phyloP scores from a whole-genome alignment of 306 rosid species.

The Amphicarpaea edgeworthii region DNA sequence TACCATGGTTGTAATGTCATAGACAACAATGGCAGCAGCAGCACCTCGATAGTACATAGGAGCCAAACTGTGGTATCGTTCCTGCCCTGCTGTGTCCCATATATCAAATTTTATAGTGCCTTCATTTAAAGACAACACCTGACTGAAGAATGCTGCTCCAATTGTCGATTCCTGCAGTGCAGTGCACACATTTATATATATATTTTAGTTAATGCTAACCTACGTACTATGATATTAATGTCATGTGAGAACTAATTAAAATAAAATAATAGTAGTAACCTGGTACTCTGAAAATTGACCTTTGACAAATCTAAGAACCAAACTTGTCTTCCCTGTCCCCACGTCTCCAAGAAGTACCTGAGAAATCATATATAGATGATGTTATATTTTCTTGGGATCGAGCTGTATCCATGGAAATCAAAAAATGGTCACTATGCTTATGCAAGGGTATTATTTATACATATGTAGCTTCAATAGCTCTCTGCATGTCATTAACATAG shows the following conservation, averaged over 20 bases:
- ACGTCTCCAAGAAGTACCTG: constrained; percentile 93
- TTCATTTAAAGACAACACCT: constrained; percentile 79
- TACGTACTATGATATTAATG: neutral
- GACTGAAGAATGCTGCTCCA: constrained; percentile 93
- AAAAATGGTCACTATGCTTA: no score
- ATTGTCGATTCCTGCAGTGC: constrained; percentile 98
- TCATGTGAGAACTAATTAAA: no score
- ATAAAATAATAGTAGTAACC: constrained; percentile 49
- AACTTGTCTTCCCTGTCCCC: constrained; percentile 92
- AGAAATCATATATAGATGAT: neutral
- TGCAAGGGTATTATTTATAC: neutral
- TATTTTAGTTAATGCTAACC: neutral
- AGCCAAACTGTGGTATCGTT: constrained; percentile 90
- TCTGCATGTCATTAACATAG: neutral
- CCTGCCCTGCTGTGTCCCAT: constrained; percentile 98
- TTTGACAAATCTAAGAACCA: constrained; percentile 87
- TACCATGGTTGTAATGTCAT: constrained; percentile 76
- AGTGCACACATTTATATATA: constrained; percentile 33
- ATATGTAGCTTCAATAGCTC: neutral
- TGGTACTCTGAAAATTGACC: constrained; percentile 88
- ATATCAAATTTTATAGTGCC: constrained; percentile 85
- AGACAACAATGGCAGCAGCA: constrained; percentile 84
- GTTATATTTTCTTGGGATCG: no score
- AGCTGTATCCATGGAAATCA: no score
- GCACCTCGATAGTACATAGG: constrained; percentile 98